Evolutionary conservation across 805 yeast genomes (phyloP), one percentile per base, ranked within the genome.

Genomic region (Ogataea ramenticola): DNA sequence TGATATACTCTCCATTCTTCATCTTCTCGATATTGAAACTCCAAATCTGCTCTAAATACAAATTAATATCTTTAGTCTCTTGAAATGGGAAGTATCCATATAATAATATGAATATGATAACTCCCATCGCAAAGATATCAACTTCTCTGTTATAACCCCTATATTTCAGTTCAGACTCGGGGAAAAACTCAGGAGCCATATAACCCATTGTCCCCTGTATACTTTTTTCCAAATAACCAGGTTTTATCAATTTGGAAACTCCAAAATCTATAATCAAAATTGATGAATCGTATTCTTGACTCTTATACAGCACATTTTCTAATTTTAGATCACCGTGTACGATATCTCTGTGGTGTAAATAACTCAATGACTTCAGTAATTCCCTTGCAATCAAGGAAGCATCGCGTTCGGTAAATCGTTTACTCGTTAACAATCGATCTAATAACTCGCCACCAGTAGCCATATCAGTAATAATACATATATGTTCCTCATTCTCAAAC

Each of bases 361-460:
- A 89, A 40, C 71, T 70, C 22, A 89, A 69, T 1, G 96, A 96
- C 42, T 74, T 72, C 37, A 86, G 63, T 45, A 87, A 72, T 55
- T 88, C 93, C 17, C 69, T 66, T 15, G 87, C 66, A 26, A 86
- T 79, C 43, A 66, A 59, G 2, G 80, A 79, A 2, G 96, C 96
- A 60, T 88, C 96, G 45, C 70, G 69, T 58, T 89, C 97, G 6
- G 95, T 84, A 62, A 86, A 89, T 43, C 79, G 71, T 11, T 95
- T 95, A 53, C 78, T 68, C 36, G 76, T 69, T 30, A 86, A 71
- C 49, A 89, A 89, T 40, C 96, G 68, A 51, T 87, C 95, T 57
- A 90, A 89, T 44, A 89, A 67, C 61, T 89, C 96, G 36, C 97
- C 97, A 32, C 97, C 97, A 2, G 83, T 80, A 24, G 96, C 96